Evolutionary conservation across 1,284 basidiomycete genomes (phyloP), one percentile per base, ranked within the genome.

Genomic region (Neonothopanus nambi): DNA sequence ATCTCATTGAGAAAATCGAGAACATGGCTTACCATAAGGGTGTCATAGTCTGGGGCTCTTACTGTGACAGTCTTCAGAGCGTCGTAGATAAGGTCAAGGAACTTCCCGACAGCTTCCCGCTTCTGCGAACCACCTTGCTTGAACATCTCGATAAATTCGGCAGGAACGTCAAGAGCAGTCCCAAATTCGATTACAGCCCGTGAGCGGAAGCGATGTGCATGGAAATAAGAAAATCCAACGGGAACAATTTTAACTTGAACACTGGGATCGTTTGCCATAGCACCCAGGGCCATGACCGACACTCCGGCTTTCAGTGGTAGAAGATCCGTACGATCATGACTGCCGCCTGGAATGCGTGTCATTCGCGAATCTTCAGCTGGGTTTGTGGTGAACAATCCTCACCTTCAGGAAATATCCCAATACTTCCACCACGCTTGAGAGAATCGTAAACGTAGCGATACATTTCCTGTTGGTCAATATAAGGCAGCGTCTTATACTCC

Each of bases 341-440:
- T 97, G 53, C 95, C 95, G 62, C 95, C 93, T 95, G 49, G 36
- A 60, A 23, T 39, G 52, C 57, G 3, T 35, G 35, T 30, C 51
- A 47, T 46, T 44, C 45, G 51, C 35, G 36, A 50, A 28, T 42
- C 51, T 35, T 39, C 38, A 48, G 20, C 37, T n/a, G n/a, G 23
- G 47, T 24, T 24, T 21, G 42, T 18, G 7, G 37, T 37, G 21
- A 17, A 38, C 13, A 30, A 66, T n/a, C n/a, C 66, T 60, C 59
- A 91, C 93, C 95, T 86, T 98, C 95, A 43, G 95, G 95, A 67
- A 98, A 98, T 61, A 98, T 96, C 46, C 95, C 93, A 59, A 98
- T 95, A 62, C 89, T 88, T 9, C 93, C 93, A 15, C 93, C 92
- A 51, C 91, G 84, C 56, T 87, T 91, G 56, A 99, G 76, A 58